Conservation (phyloP, 78 protist species). For the Neovahlkampfia damariscottae region DNA sequence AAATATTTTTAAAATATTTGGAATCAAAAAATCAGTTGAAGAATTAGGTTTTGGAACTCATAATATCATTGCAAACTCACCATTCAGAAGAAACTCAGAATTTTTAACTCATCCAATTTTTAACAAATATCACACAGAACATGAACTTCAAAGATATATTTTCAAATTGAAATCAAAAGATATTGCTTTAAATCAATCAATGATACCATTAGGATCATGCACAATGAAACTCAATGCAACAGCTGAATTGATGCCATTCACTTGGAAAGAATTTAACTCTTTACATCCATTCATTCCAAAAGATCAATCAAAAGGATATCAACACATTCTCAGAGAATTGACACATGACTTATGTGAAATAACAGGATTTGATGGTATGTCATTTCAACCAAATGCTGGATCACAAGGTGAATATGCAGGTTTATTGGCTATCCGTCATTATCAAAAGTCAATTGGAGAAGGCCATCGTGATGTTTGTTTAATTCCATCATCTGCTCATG, state of each 20-base stretch:
- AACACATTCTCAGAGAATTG: conserved; percentile 30
- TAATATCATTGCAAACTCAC: background rate
- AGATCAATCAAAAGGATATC: conserved; percentile 66
- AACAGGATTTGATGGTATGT: conserved; percentile 72
- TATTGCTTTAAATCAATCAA: conserved; percentile 57
- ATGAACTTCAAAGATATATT: conserved; percentile 80
- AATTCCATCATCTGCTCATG: conserved; percentile 95
- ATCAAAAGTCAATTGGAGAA: conserved; percentile 52
- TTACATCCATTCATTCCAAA: conserved; percentile 94
- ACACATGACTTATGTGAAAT: conserved; percentile 37
- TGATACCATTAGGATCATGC: conserved; percentile 92
- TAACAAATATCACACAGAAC: conserved; percentile 77
- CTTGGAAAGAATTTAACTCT: conserved; percentile 75
- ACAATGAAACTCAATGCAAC: conserved; percentile 97
- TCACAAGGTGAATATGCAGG: conserved; percentile 95
- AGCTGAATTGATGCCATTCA: conserved; percentile 83
- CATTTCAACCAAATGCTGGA: conserved; percentile 87
- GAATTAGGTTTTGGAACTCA: background rate
- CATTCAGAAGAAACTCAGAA: background rate
- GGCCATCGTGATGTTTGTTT: conserved; percentile 84
- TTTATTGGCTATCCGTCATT: conserved; percentile 73
- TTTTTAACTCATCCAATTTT: conserved; percentile 73
- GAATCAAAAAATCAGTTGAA: too few relatives aligned
- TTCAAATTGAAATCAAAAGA: conserved; percentile 70
- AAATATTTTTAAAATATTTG: background rate